Conservation (phyloP, 192 early-diverging fungal species). For the Backusella parvicylindrica region DNA sequence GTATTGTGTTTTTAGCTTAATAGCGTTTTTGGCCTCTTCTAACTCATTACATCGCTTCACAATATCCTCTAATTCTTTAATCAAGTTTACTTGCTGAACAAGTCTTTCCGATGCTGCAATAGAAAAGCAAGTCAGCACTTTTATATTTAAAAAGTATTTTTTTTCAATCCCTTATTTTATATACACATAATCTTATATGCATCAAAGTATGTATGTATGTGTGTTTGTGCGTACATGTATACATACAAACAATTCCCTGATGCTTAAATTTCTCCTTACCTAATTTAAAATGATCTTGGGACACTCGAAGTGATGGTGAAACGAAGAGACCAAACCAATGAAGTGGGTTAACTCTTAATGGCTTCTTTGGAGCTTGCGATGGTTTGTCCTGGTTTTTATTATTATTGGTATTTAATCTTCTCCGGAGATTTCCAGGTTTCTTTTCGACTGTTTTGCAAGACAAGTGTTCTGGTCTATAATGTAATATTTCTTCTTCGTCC, state of each 20-base stretch:
- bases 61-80: conserved; percentile 9
- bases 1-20: not conserved
- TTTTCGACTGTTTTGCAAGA: not conserved
- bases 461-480: not conserved
- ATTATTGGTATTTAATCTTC: not conserved
- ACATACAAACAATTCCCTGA: not conserved
- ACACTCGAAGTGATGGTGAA: conserved; percentile 30
- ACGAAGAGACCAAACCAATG: conserved; percentile 47
- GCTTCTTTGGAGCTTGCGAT: not conserved
- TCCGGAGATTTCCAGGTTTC: not conserved
- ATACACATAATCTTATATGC: not conserved
- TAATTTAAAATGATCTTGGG: conserved; percentile 38
- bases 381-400: not conserved
- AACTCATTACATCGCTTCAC: conserved; percentile 19
- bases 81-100: conserved; percentile 14
- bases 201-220: not conserved
- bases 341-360: conserved; percentile 24
- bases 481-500: not conserved
- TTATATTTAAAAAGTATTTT: not conserved
- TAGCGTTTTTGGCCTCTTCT: not conserved
- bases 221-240: not conserved
- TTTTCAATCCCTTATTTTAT: not conserved
- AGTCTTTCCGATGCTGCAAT: not conserved
- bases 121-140: not conserved
- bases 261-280: conserved; percentile 18